Evolutionary conservation across 306 rosid species (phyloP), one percentile per base, ranked within the genome.

Genomic region (Trifolium subterraneum): DNA sequence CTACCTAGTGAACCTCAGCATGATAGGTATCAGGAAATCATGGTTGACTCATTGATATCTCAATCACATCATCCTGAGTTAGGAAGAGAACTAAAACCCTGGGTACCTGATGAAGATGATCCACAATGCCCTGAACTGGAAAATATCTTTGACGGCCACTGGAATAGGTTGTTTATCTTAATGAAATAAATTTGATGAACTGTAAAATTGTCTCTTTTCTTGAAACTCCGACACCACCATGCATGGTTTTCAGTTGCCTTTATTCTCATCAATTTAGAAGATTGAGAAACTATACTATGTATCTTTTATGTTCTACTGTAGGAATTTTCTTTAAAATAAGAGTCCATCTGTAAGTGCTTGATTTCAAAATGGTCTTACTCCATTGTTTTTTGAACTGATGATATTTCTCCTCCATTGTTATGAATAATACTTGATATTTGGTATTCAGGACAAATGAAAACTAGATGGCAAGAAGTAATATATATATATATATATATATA

Each of bases 41-140:
- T 92, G 96, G 82, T 94, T 64, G 99, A 94, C 82, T 88, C 95
- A 27, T 60, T 72, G 38, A 90, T 94, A 79, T 92, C 99, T 74
- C 96, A 92, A 72, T 83, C 93, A 81, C 89, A 75, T 73, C 84
- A 76, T 42, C 76, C 74, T 77, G 99, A 94, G 33, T 41, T 64
- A 73, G 97, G 84, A 87, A 88, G 99, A 84, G 97, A 94, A 83
- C 76, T 94, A 63, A 79, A 84, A 76, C 99, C 90, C 4, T 94
- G 99, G 99, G 81, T 92, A 67, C 99, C 99, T 39, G 99, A 90
- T 72, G 92, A 86, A 83, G 92, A 88, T 78, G 93, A 80, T 81
- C 94, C 87, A 15, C 93, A 71, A 47, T 82, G 76, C 81, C 97
- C 95, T 65, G 99, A 88, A 56, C 83, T 90, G 89, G 99, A 94